Evolutionary conservation across 2,329 filamentous ascomycete genomes (phyloP), one percentile per base, ranked within the genome.

Genomic region (Cadophora luteo-olivacea): DNA sequence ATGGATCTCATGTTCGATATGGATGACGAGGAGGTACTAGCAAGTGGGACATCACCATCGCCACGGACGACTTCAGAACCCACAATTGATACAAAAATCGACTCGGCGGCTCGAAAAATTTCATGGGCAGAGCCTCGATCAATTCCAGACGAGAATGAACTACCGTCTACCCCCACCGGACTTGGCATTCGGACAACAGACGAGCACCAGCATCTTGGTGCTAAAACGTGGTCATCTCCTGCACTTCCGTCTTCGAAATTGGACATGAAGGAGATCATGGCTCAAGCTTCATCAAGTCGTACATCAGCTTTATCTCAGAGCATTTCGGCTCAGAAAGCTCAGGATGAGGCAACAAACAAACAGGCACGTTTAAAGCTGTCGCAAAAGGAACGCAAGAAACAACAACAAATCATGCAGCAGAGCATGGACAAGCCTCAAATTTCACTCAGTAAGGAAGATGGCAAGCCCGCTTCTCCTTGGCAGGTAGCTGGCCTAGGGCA

Each of bases 1-100:
- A 85, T 85, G 48, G 94, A 97, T 73, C 84, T 97, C 65, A 97
- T 97, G 79, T 97, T 97, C 77, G 89, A 93, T 72, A 97, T 97
- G 94, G 95, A 97, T 68, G 94, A 97, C 24, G 77, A 78, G 36
- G 75, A 77, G 22, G 51, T 67, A 16, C 65, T 73, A 11, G 41
- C 61, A 16, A 58, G 62, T 52, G 54, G 54, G 45, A 73, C 66
- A 62, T 66, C 70, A 32, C 71, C 70, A 3, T 12, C 38, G 60
- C 54, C 62, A 19, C 69, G 57, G 25, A 38, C 63, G 24, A n/a
- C 58, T 29, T 24, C 48, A 24, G 65, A 74, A 2, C 33, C 67
- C 19, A 65, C 36, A n/a, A 5, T 19, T 11, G 45, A 38, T 48
- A 33, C 32, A 41, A n/a, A 55, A 51, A 24, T 48, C 45, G 41